A percentile compares a stretch with the other conserved stretches of the same genome.
Evolutionary conservation across 805 yeast genomes (phyloP).

Genomic region (Candida boleticola): DNA sequence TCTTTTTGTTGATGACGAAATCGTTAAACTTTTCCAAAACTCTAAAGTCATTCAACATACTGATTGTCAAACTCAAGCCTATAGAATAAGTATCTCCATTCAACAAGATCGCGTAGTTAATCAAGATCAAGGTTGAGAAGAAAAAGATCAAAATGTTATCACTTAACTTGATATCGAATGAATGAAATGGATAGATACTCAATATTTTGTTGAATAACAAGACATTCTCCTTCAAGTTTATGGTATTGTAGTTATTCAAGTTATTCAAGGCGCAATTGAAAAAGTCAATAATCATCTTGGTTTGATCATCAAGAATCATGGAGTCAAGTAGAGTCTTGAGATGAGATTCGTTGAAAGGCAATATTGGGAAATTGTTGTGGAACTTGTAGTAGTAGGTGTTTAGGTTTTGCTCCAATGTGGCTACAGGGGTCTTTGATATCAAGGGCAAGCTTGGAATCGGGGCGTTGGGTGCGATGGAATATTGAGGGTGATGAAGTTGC

Average conservation of each 20-base stretch:
- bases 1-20: too few relatives aligned
- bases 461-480: slow-evolving; percentile 6
- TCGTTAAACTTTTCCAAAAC: slow-evolving; percentile 45
- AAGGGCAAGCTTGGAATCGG: slow-evolving; percentile 7
- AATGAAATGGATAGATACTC: slow-evolving; percentile 33
- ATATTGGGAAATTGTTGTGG: slow-evolving; percentile 45
- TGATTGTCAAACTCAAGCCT: slow-evolving; percentile 50
- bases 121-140: slow-evolving; percentile 28
- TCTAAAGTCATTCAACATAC: slow-evolving; percentile 59
- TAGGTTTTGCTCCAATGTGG: slow-evolving; percentile 30
- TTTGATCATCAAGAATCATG: slow-evolving; percentile 23
- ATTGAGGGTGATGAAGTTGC: slow-evolving; percentile 3
- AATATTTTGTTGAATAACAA: slow-evolving; percentile 33
- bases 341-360: slow-evolving; percentile 33
- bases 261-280: slow-evolving; percentile 41
- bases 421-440: slow-evolving; percentile 5
- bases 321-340: slow-evolving; percentile 20
- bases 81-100: slow-evolving; percentile 61
- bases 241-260: slow-evolving; percentile 34
- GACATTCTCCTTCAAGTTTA: slow-evolving; percentile 28
- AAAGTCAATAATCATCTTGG: slow-evolving; percentile 34
- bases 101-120: slow-evolving; percentile 56
- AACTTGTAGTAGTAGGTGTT: slow-evolving; percentile 42
- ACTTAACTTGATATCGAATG: slow-evolving; percentile 16
- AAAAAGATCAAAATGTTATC: slow-evolving; percentile 27